Evolutionary conservation across 768 basidiomycete species (phyloP).

Genomic region (Suillus bovinus): DNA sequence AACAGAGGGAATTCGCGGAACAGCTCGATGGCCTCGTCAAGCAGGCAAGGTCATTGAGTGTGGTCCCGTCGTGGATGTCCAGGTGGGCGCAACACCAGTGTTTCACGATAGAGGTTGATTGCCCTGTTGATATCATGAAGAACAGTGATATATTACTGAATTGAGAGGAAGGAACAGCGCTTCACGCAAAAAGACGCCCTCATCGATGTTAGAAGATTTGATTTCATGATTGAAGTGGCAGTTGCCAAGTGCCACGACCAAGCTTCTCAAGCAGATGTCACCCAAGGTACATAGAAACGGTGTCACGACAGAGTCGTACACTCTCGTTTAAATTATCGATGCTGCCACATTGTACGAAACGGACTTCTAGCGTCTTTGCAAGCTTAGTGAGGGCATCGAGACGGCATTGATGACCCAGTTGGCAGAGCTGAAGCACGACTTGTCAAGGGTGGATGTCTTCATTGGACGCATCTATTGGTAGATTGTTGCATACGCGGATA

Average conservation of each 20-base stretch:
- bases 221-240: slow-evolving; percentile 15
- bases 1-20: slow-evolving; percentile 14
- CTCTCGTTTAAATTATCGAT: slow-evolving; percentile 14
- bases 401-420: neutral
- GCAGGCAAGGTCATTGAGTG: slow-evolving; percentile 17
- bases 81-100: slow-evolving; percentile 8
- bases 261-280: slow-evolving; percentile 11
- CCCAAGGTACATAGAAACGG: slow-evolving; percentile 14
- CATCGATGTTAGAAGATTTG: neutral
- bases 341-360: slow-evolving; percentile 9
- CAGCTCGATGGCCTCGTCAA: slow-evolving; percentile 18
- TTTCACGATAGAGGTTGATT: slow-evolving; percentile 2
- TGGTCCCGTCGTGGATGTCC: slow-evolving; percentile 9
- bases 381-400: neutral
- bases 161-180: neutral
- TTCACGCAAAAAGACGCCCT: neutral
- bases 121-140: neutral
- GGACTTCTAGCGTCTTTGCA: neutral
- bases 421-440: neutral
- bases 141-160: neutral
- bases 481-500: neutral
- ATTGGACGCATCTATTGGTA: neutral
- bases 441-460: neutral
- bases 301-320: slow-evolving; percentile 5
- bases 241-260: slow-evolving; percentile 13